Evolutionary conservation across 1,284 basidiomycete genomes (phyloP).

Genomic region (Trichosporon ovoides): DNA sequence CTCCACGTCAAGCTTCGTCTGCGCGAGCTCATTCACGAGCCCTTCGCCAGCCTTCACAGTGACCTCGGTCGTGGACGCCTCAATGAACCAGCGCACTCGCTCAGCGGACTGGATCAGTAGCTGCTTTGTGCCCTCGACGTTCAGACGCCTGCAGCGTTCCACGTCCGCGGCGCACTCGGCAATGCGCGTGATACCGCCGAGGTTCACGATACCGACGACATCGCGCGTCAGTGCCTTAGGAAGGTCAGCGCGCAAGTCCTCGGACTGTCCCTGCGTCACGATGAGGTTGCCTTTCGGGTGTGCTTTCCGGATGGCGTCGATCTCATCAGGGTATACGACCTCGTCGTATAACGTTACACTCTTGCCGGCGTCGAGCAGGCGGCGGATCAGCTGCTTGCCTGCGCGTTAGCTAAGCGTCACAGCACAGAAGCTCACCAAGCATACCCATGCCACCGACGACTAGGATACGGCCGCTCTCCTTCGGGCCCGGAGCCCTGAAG

Average conservation of each 20-base stretch:
- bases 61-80: constrained; percentile 31
- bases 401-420: background rate
- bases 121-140: constrained; percentile 27
- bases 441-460: constrained; percentile 1
- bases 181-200: constrained; percentile 36
- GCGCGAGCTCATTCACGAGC: constrained; percentile 32
- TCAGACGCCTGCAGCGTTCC: constrained; percentile 33
- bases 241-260: background rate
- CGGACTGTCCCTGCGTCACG: background rate
- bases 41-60: constrained; percentile 23
- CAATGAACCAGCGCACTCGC: constrained; percentile 32
- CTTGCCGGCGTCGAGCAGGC: constrained; percentile 19
- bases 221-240: constrained; percentile 12
- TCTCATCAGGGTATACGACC: constrained; percentile 23
- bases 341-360: constrained; percentile 27
- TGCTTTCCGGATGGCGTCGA: constrained; percentile 17
- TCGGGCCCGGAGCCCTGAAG: background rate
- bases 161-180: constrained; percentile 35
- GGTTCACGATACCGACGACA: constrained; percentile 33
- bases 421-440: constrained; percentile 3
- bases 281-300: constrained; percentile 16
- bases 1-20: constrained; percentile 28
- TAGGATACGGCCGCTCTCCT: background rate
- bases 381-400: constrained; percentile 27
- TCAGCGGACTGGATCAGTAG: constrained; percentile 22